Evolutionary conservation across 176 grass and related monocot species (phyloP).

Genomic region (Lolium multiflorum): DNA sequence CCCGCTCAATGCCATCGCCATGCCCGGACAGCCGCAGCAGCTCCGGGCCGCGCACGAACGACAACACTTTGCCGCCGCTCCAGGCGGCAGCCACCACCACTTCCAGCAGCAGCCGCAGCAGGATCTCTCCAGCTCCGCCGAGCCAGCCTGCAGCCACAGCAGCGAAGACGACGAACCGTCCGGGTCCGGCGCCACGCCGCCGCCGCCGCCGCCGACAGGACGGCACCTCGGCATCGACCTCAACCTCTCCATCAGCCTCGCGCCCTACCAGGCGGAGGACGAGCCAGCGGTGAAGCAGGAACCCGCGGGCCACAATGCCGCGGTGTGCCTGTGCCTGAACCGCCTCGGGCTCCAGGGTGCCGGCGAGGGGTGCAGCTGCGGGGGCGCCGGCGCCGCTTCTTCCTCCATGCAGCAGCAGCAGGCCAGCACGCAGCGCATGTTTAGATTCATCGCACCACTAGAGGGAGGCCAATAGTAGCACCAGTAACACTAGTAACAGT

Average conservation of each 20-base stretch:
- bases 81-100: background rate
- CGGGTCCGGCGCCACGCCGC: conserved; percentile 32
- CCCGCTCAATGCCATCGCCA: conserved; percentile 52
- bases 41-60: background rate
- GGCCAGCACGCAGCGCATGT: conserved; percentile 48
- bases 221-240: conserved; percentile 76
- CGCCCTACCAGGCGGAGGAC: conserved; percentile 51
- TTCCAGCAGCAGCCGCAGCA: conserved; percentile 26
- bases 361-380: conserved; percentile 58
- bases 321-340: conserved; percentile 69
- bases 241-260: conserved; percentile 83
- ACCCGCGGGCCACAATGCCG: background rate
- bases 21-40: background rate
- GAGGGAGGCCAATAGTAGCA: conserved; percentile 50
- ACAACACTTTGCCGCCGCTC: background rate
- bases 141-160: conserved; percentile 55
- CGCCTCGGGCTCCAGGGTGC: conserved; percentile 55
- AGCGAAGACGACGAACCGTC: conserved; percentile 57
- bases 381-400: conserved; percentile 25
- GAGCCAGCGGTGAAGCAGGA: conserved; percentile 24
- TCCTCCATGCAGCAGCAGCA: conserved; percentile 51
- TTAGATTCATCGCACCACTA: conserved; percentile 63
- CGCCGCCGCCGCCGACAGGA: background rate
- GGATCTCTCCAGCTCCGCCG: conserved; percentile 35
- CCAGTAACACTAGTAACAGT: conserved; percentile 1